Base-by-base conservation (phyloP, 2,329 filamentous ascomycete genomes). In the Helotiales sp. region DNA sequence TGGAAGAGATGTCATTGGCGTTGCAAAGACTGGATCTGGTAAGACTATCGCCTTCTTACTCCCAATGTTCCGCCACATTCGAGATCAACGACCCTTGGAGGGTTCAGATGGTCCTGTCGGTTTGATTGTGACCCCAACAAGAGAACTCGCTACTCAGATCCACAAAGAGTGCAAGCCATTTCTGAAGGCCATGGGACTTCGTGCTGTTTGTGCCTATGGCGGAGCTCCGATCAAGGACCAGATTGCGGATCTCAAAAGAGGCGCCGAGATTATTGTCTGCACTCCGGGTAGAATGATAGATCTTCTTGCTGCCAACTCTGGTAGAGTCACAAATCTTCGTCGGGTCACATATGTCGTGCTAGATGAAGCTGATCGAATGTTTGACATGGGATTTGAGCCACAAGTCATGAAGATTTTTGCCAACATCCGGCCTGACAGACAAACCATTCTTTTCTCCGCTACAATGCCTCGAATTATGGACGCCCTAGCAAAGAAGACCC, bases 331-430 rank as follows among this genome's bases (percentile, higher is more conserved):
- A 13, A 98, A 96, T 75, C 84, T 99, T 65, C 89, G 87, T 72
- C 87, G 96, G 70, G 93, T 97, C 13, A 96, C 93, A 0, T 99
- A 98, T 78, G 89, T 97, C 26, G 96, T 99, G 11, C 87, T 99
- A 45, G 96, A 99, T 77, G 96, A 99, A 81, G 96, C 96, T 57
- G 96, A 99, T 80, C 91, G 96, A 69, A 98, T 99, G 96, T 97
- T 98, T 77, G 96, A 99, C 78, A 98, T 99, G 96, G 96, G 96
- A 15, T 99, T 99, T 76, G 95, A 97, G 80, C 95, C 96, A 1
- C 96, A 99, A 79, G 94, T 99, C 63, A 96, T 96, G 88, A 97
- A 97, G 79, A 96, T 99, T 66, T 89, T 98, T 77, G 89, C 89
- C 72, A 97, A 96, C 75, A 91, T 97, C 78, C 90, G 96, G 57